Percentiles rank a stretch among this genome's conserved stretches.
phyloP scores from a whole-genome alignment of 2,329 filamentous ascomycete species.

The Pseudocercospora eumusae region DNA sequence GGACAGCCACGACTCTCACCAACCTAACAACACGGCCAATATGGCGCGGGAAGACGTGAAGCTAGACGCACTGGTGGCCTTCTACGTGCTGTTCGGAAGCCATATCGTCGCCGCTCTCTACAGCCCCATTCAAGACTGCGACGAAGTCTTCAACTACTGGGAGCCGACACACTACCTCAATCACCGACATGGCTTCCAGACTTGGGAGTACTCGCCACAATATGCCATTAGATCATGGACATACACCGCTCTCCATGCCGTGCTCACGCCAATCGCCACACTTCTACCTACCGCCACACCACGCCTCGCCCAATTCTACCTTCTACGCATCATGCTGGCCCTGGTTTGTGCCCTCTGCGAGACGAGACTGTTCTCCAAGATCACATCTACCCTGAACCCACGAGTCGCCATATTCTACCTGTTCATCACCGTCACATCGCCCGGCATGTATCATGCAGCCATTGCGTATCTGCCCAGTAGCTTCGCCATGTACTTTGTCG shows the following conservation, averaged over 20 bases:
- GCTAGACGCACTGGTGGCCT: slow-evolving; percentile 55
- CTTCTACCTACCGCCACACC: slow-evolving; percentile 48
- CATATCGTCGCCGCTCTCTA: slow-evolving; percentile 76
- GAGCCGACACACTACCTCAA: slow-evolving; percentile 92
- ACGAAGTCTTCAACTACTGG: slow-evolving; percentile 99
- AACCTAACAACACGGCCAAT: slow-evolving; percentile 7
- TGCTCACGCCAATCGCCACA: slow-evolving; percentile 66
- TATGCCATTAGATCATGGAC: slow-evolving; percentile 95
- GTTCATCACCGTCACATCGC: slow-evolving; percentile 72
- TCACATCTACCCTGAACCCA: slow-evolving; percentile 75
- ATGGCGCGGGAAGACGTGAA: slow-evolving; percentile 17
- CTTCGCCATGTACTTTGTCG: slow-evolving; percentile 93
- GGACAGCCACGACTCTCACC: too few species aligned
- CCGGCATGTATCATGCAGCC: slow-evolving; percentile 91
- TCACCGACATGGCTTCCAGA: slow-evolving; percentile 91
- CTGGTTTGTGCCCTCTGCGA: slow-evolving; percentile 78
- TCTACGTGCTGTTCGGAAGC: slow-evolving; percentile 75
- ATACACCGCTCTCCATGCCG: slow-evolving; percentile 78
- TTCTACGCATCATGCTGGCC: slow-evolving; percentile 74
- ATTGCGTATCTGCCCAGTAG: slow-evolving; percentile 86
- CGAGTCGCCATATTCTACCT: slow-evolving; percentile 84
- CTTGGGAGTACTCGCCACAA: slow-evolving; percentile 96
- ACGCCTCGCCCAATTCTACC: slow-evolving; percentile 75
- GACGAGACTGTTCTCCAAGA: slow-evolving; percentile 74
- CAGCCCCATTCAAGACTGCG: slow-evolving; percentile 94